These are phyloP conservation scores for Gentiana macrophylla DNA, from an alignment of 257 asterid genomes.

Conservation along the genomic window DNA sequence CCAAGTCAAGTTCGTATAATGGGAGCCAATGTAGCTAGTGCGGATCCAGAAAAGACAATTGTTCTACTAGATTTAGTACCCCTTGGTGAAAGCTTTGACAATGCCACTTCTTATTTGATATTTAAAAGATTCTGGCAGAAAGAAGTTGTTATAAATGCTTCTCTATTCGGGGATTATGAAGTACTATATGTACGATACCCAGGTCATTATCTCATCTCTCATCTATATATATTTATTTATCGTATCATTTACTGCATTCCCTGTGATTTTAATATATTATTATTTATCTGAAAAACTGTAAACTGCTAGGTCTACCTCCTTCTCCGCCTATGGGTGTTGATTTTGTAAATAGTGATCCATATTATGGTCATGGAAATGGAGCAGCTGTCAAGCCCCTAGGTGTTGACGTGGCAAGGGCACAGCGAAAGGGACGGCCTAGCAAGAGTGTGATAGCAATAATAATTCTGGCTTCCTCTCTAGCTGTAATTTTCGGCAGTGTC, in stretches of 20 bases:
- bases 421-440: constrained; percentile 42
- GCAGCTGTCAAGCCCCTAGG: constrained; percentile 68
- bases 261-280: constrained; percentile 1
- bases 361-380: constrained; percentile 49
- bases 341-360: constrained; percentile 49
- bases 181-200: constrained; percentile 82
- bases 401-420: constrained; percentile 55
- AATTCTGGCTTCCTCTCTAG: constrained; percentile 49
- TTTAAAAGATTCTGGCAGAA: constrained; percentile 77
- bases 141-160: constrained; percentile 44
- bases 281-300: constrained; percentile 10
- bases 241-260: not conserved
- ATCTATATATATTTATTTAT: not conserved
- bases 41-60: constrained; percentile 65
- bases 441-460: constrained; percentile 50
- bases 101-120: constrained; percentile 46
- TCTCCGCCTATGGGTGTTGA: constrained; percentile 73
- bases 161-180: constrained; percentile 69
- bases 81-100: constrained; percentile 55
- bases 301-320: constrained; percentile 68
- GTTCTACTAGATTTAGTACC: constrained; percentile 80
- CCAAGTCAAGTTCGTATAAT: constrained; percentile 86
- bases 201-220: constrained; percentile 31
- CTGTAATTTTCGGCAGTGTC: constrained; percentile 41
- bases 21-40: constrained; percentile 88